Conservation (phyloP, 192 early-diverging fungal species). For the Gonapodya sp. region DNA sequence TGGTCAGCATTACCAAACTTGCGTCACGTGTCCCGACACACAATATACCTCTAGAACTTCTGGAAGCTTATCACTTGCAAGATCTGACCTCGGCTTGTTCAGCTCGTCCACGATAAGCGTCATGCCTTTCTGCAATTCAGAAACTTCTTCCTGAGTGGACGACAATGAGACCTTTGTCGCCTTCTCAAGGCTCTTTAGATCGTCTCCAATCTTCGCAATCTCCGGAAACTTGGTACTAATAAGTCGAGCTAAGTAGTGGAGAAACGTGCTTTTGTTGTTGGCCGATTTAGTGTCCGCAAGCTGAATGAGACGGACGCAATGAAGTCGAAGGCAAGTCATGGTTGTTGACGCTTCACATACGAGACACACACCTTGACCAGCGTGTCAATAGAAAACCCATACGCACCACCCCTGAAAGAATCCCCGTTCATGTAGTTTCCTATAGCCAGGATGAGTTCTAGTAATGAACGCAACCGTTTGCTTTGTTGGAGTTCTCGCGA, state of each 20-base stretch:
- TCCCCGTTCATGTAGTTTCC: conserved; percentile 11
- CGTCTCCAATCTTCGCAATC: background rate
- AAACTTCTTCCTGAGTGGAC: background rate
- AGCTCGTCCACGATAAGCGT: background rate
- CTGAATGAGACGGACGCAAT: background rate
- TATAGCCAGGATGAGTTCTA: background rate
- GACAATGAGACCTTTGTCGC: background rate
- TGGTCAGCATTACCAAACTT: background rate
- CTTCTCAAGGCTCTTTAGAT: background rate
- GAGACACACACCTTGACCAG: background rate
- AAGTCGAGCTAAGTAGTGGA: conserved; percentile 6
- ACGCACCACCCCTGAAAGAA: conserved; percentile 9
- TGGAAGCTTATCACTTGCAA: background rate
- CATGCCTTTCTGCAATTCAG: background rate
- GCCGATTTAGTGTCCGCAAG: background rate
- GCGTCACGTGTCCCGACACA: background rate
- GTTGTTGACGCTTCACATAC: too few relatives aligned
- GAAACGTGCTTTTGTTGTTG: background rate
- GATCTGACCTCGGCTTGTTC: background rate
- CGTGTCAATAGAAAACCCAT: conserved; percentile 9
- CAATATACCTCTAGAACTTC: background rate
- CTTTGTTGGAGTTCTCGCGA: background rate
- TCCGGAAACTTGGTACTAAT: background rate
- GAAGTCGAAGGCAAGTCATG: too few relatives aligned
- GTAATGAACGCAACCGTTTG: background rate